phyloP scores from a whole-genome alignment of 164 flowering plant species.

The Vitis rotundifolia region DNA sequence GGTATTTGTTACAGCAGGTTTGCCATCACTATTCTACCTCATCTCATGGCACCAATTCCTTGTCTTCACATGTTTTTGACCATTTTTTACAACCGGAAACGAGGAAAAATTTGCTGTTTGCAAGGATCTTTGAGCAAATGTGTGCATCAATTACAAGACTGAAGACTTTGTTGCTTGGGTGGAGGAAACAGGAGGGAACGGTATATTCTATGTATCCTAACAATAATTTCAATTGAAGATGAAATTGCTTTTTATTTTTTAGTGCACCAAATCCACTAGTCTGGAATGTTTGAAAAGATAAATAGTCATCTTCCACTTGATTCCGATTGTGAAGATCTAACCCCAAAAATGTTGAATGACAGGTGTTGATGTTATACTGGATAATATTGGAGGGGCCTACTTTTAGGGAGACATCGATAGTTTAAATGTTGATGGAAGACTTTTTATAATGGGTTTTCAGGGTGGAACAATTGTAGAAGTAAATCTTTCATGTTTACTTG shows the following conservation, averaged over 20 bases:
- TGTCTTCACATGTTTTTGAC: background rate
- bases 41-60: background rate
- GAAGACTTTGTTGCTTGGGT: constrained; percentile 90
- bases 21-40: background rate
- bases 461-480: constrained; percentile 67
- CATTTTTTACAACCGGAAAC: constrained; percentile 43
- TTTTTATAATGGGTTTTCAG: constrained; percentile 72
- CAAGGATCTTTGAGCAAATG: constrained; percentile 89
- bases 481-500: constrained; percentile 56
- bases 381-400: constrained; percentile 76
- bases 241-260: background rate
- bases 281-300: too few relatives aligned
- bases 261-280: background rate
- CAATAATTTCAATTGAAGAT: background rate
- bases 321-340: too few relatives aligned
- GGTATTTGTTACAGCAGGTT: constrained; percentile 94
- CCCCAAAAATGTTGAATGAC: background rate
- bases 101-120: constrained; percentile 78
- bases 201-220: constrained; percentile 26
- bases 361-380: constrained; percentile 95
- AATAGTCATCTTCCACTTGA: too few relatives aligned
- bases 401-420: constrained; percentile 73
- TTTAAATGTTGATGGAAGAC: constrained; percentile 81
- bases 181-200: constrained; percentile 90
- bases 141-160: constrained; percentile 91